Evolutionary conservation across 208 protist genomes (phyloP).

Genomic region (Naegleria fowleri): DNA sequence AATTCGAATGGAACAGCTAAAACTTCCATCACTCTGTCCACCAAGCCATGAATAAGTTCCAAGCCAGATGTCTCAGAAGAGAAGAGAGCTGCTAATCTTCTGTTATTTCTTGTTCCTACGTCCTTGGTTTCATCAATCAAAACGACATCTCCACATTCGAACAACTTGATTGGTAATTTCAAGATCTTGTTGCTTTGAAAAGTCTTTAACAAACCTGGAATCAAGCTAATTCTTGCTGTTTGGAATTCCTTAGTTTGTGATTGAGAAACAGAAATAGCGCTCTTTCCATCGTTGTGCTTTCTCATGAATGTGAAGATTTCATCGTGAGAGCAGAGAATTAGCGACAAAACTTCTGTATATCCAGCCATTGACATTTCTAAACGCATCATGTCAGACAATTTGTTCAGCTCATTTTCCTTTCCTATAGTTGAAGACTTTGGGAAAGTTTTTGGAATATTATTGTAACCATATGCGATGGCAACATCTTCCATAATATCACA

Average conservation of each 20-base stretch:
- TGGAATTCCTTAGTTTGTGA: conserved; percentile 88
- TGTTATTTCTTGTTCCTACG: conserved; percentile 58
- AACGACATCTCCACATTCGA: conserved; percentile 94
- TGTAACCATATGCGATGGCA: conserved; percentile 93
- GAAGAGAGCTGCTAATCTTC: conserved; percentile 50
- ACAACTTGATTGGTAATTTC: conserved; percentile 85
- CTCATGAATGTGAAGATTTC: conserved; percentile 76
- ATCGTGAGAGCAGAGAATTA: conserved; percentile 78
- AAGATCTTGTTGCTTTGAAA: conserved; percentile 76
- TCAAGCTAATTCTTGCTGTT: conserved; percentile 79
- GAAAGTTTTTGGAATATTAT: conserved; percentile 76
- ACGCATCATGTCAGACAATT: conserved; percentile 81
- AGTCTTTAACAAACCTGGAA: conserved; percentile 92
- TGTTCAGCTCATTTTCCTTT: conserved; percentile 79
- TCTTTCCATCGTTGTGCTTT: conserved; percentile 60
- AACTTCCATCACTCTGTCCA: conserved; percentile 56
- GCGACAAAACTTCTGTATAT: conserved; percentile 91
- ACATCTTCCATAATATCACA: conserved; percentile 97
- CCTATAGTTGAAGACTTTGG: conserved; percentile 70
- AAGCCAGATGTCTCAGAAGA: conserved; percentile 45
- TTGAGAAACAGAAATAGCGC: conserved; percentile 76
- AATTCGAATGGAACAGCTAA: conserved; percentile 37
- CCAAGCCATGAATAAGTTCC: conserved; percentile 59
- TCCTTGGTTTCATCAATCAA: conserved; percentile 68
- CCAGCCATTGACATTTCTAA: conserved; percentile 81